Base-by-base conservation (phyloP, 805 yeast genomes). In the Myxozyma udenii region DNA sequence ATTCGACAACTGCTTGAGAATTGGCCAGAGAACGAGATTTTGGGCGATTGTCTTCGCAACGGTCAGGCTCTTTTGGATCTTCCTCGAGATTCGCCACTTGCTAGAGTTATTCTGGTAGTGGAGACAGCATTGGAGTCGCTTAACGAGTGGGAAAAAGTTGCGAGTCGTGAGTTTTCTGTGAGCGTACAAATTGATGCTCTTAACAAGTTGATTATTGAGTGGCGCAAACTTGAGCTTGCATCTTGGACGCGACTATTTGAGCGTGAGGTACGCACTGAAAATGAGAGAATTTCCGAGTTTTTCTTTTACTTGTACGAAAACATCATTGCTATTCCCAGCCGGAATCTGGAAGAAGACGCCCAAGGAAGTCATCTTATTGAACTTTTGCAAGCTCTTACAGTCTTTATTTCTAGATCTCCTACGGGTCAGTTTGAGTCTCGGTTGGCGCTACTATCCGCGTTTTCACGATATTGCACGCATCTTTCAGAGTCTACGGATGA, bases 21-120 rank as follows among this genome's bases (percentile, higher is more conserved):
- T 63, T 93, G 96, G 96, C 97, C 98, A 0, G 98, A 95, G 62
- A 96, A 95, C 72, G 93, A 93, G 0, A 88, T 95, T 0, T 70
- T 93, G 45, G 83, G 77, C 51, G 87, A 84, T 19, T 74, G 91
- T 42, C 66, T 72, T 35, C 71, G 83, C 53, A 80, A 83, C 6
- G 78, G 85, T 57, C 68, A 74, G 14, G 98, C 90, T 64, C 78
- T 85, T 53, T 67, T 85, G 50, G 67, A 68, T 2, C 84, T 74
- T 62, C 79, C 95, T 0, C 73, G 82, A 1, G 71, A 74, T 26
- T 79, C 86, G 0, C 93, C 98, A 0, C 69, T 93, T 30, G 90
- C 90, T 7, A 78, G 85, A 60, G 75, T 83, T 50, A 72, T 95
- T 39, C 85, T 84, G 45, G 90, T 90, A 67, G 70, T 88, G 32